A percentile compares a stretch with the other conserved stretches of the same genome.
Evolutionary conservation across 139 green algal genomes (phyloP).

Genomic region (Chlorella sp.): DNA sequence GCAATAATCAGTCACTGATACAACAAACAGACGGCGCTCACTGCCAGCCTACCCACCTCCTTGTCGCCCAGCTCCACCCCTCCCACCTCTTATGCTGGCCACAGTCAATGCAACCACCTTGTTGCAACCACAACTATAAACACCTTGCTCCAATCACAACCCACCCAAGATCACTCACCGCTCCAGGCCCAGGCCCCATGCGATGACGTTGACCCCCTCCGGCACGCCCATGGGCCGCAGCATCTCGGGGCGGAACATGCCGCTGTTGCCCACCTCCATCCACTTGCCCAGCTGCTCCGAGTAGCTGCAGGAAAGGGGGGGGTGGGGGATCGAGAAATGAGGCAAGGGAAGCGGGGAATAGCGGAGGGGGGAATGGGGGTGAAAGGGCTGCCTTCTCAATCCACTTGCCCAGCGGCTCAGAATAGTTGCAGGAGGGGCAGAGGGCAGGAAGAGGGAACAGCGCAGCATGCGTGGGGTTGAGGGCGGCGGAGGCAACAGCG

Average conservation of each 20-base stretch:
- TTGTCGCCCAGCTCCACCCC: too few species aligned
- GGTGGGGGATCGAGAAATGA: background rate
- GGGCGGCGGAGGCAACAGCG: too few species aligned
- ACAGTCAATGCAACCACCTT: too few species aligned
- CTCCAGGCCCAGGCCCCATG: slow-evolving; percentile 95
- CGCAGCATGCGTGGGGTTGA: too few species aligned
- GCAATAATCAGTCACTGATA: too few species aligned
- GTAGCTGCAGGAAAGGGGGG: slow-evolving; percentile 68
- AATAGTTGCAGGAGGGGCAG: slow-evolving; percentile 73
- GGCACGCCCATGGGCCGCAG: slow-evolving; percentile 98
- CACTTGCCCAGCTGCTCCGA: slow-evolving; percentile 95
- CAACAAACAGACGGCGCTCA: background rate
- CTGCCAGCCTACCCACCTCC: background rate
- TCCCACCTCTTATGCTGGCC: background rate
- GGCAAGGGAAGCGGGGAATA: background rate
- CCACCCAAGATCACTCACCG: slow-evolving; percentile 20
- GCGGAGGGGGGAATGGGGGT: background rate
- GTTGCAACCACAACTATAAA: background rate
- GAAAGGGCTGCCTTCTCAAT: slow-evolving; percentile 86
- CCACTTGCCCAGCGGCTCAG: slow-evolving; percentile 95
- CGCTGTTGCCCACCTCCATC: slow-evolving; percentile 98
- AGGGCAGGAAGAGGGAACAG: too few species aligned
- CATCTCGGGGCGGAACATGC: slow-evolving; percentile 99
- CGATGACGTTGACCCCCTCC: slow-evolving; percentile 96
- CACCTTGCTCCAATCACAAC: background rate